Base-by-base conservation (phyloP, 2,329 filamentous ascomycete genomes). In the Talaromyces atroroseus region DNA sequence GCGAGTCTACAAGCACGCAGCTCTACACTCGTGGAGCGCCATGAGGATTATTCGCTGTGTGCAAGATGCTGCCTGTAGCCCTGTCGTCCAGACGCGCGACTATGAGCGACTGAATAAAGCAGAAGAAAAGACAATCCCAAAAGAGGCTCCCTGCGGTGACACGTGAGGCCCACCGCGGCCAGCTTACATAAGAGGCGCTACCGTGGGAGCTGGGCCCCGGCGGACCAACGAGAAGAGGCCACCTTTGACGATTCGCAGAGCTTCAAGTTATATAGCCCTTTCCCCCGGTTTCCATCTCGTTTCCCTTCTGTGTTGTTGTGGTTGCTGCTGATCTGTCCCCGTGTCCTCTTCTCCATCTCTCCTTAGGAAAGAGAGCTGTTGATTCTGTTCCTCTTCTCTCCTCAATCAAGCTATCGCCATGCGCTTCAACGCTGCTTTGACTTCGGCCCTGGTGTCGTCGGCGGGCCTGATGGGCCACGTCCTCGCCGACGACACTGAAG, bases 341-440 rank as follows among this genome's bases (percentile, higher is more conserved):
- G 53, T 52, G 29, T 59, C 58, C 47, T 52, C 40, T 53, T 58
- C 42, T 57, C 32, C 53, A 46, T 51, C 58, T 58, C 56, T 61
- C 58, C 58, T 32, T 50, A 49, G 26, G 46, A 49, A 49, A 45
- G 48, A 58, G 51, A 49, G 46, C 46, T 61, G 54, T 44, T 61
- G 52, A 48, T 51, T 47, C 56, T 54, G 59, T 45, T 42, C 47
- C 57, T 32, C 49, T 42, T 26, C 53, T 52, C 47, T 55, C 56
- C 49, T 51, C 59, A 50, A 62, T 63, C 64, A 49, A 60, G 26
- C 26, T 29, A 29, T 68, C 81, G 85, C 70, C 71, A 95, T 95
- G 90, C 90, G 88, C 84, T 85, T 95, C 77, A 87, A 88, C 78
- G 80, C 88, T 73, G 84, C 88, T 70, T 83, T 90, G 68, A 87